Conservation (phyloP, 768 basidiomycete species). For the Trametes punicea region DNA sequence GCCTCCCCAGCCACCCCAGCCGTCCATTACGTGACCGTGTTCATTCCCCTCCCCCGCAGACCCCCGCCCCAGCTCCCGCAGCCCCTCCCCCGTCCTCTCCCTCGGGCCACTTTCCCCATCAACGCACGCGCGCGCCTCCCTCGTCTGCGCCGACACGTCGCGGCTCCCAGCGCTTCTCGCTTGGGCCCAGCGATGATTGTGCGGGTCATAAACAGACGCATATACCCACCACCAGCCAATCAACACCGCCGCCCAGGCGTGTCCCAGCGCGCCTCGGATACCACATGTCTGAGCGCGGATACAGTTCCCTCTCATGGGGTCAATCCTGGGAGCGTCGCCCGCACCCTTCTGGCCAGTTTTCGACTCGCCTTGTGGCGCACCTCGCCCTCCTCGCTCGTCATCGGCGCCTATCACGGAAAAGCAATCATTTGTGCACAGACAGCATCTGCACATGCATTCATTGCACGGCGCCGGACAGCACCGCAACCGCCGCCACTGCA, state of each 20-base stretch:
- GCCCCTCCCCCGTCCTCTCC: no score
- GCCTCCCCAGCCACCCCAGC: background rate
- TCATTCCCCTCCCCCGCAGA: background rate
- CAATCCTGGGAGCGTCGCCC: background rate
- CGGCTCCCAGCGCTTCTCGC: conserved; percentile 6
- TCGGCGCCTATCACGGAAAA: background rate
- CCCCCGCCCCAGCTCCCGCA: background rate
- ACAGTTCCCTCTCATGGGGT: background rate
- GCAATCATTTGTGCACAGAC: background rate
- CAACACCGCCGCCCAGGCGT: background rate
- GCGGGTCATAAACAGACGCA: conserved; percentile 1
- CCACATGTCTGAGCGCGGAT: background rate
- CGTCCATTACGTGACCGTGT: background rate
- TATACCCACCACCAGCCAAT: background rate
- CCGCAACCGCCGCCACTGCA: no score
- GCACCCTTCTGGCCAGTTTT: no score
- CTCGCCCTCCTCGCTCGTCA: background rate
- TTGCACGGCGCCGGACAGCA: no score
- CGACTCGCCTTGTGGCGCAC: background rate
- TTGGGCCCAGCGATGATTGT: background rate
- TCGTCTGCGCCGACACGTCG: background rate
- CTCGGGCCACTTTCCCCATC: no score
- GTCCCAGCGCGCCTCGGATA: background rate
- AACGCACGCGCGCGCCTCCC: no score
- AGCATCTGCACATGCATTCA: background rate